Evolutionary conservation across 441 rosid species (phyloP).

Genomic region (Arabidopsis hybrid): DNA sequence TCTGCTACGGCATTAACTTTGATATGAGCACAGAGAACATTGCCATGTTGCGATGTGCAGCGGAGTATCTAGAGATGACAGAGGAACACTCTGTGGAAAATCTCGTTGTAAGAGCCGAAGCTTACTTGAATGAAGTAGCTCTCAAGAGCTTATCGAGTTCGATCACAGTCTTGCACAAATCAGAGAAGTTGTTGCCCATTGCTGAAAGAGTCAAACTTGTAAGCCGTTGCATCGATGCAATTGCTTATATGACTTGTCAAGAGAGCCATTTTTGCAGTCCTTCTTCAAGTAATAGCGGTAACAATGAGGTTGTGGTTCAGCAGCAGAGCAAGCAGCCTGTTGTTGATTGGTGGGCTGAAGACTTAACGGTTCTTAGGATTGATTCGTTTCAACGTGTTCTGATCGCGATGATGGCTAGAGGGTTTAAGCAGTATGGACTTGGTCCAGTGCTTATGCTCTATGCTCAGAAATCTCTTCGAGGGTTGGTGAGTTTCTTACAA

Average conservation of each 20-base stretch:
- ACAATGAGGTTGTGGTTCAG: conserved; percentile 48
- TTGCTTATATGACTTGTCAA: conserved; percentile 72
- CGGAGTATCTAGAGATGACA: conserved; percentile 77
- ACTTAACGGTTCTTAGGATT: conserved; percentile 61
- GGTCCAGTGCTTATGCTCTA: conserved; percentile 90
- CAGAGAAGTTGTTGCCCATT: conserved; percentile 57
- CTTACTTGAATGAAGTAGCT: conserved; percentile 77
- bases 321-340: conserved; percentile 51
- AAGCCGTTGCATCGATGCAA: conserved; percentile 65
- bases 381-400: conserved; percentile 67
- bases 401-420: conserved; percentile 69
- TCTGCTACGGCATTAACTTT: conserved; percentile 80
- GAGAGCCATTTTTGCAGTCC: conserved; percentile 68
- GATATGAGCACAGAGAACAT: conserved; percentile 71
- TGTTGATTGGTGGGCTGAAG: conserved; percentile 88
- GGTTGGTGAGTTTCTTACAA: conserved; percentile 76
- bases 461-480: conserved; percentile 92
- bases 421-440: conserved; percentile 68
- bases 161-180: conserved; percentile 58
- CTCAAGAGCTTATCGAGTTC: conserved; percentile 76
- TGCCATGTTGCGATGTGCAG: conserved; percentile 63
- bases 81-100: conserved; percentile 69
- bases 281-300: conserved; percentile 54
- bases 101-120: conserved; percentile 61
- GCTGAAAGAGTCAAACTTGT: conserved; percentile 74